Evolutionary conservation across 1,284 basidiomycete species (phyloP), one percentile per base, ranked within the genome.

Genomic region (Heterobasidion parviporum): DNA sequence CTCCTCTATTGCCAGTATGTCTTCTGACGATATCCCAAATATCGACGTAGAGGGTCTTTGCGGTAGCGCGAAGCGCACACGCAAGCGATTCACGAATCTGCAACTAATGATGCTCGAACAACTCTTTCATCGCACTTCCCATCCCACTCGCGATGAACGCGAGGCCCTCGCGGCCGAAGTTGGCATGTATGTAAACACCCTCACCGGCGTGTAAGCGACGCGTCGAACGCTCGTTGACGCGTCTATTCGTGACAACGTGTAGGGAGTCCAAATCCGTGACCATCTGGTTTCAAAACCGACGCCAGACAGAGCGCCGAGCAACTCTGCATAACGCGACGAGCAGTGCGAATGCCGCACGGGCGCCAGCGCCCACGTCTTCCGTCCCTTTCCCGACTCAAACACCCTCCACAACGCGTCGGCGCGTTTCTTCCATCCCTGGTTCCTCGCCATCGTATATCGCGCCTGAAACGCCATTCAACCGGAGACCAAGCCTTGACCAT

Each of bases 261-360:
- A 89, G 87, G 77, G 86, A 89, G 68, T 75, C 80, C 38, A 87
- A 87, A 62, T 85, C 85, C 1, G 86, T 89, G 20, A 89, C 85
- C 3, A 85, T 89, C 52, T 89, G 87, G 87, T 88, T 89, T 72
- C 87, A 89, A 67, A 89, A 89, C 68, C 88, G 87, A 68, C 82
- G 87, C 9, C 87, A 89, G 67, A 85, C 80, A 45, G 85, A 87
- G 63, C 83, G 86, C 58, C 81, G 81, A 63, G 75, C 77, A 46
- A 75, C 79, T n/a, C 70, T 81, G 57, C 71, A 75, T 62, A 74
- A 72, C 56, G 65, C 71, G 35, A 68, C 64, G 56, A n/a, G n/a
- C 16, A 32, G 18, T 12, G 20, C 36, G 65, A 60, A 33, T 51
- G 57, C 35, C 47, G 61, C 61, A 67, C 38, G 38, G 12, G 38